These are phyloP conservation scores for Thamnidium elegans DNA, from an alignment of 192 early-diverging fungal species.

Conservation along the genomic window DNA sequence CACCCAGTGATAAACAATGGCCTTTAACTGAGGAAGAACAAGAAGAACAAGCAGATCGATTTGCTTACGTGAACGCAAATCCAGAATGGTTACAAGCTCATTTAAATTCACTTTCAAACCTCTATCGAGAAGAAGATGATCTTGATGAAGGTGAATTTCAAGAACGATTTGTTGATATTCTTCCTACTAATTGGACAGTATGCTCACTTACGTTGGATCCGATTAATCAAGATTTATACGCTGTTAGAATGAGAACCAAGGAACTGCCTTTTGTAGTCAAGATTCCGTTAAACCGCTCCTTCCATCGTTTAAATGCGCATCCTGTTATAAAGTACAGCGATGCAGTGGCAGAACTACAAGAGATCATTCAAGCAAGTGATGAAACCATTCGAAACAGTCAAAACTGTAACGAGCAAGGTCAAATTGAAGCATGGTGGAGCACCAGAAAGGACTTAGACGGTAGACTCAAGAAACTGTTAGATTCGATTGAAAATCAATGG, in stretches of 20 bases:
- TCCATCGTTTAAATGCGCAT: slow-evolving; percentile 34
- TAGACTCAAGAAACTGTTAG: slow-evolving; percentile 60
- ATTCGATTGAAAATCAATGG: slow-evolving; percentile 74
- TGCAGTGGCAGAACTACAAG: slow-evolving; percentile 58
- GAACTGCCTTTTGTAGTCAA: slow-evolving; percentile 59
- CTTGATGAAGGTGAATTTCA: slow-evolving; percentile 45
- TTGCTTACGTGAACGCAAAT: not conserved
- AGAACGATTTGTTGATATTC: slow-evolving; percentile 46
- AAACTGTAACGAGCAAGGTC: slow-evolving; percentile 47
- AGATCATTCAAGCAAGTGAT: slow-evolving; percentile 69
- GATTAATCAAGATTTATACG: slow-evolving; percentile 61
- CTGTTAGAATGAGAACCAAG: slow-evolving; percentile 56
- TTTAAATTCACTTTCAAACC: slow-evolving; percentile 19
- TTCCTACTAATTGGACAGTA: slow-evolving; percentile 73
- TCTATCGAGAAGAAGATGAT: slow-evolving; percentile 41
- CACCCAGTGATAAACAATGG: slow-evolving; percentile 5
- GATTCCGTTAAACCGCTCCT: slow-evolving; percentile 67
- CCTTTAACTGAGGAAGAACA: slow-evolving; percentile 8
- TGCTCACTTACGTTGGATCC: slow-evolving; percentile 77
- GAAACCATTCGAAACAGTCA: slow-evolving; percentile 58
- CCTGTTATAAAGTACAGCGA: slow-evolving; percentile 45
- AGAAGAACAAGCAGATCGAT: not conserved
- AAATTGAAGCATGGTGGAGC: slow-evolving; percentile 85
- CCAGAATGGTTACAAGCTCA: slow-evolving; percentile 26
- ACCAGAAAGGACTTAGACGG: slow-evolving; percentile 67